These are phyloP conservation scores for Aspergillus carbonarius DNA, from an alignment of 2,329 filamentous ascomycete species.

Conservation along the genomic window DNA sequence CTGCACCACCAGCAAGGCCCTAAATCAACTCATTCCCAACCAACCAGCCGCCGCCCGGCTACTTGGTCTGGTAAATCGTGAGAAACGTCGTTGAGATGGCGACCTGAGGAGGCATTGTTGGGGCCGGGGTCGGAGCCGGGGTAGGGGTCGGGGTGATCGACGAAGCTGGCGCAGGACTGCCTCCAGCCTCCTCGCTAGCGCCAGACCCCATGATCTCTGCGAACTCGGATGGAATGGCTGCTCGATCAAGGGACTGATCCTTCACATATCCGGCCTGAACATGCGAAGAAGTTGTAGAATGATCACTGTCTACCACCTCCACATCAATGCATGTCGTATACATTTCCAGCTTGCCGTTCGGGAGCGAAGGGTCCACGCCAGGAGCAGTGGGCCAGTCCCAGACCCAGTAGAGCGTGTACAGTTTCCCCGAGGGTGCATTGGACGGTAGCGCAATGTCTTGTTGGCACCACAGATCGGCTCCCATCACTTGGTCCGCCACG, in stretches of 20 bases:
- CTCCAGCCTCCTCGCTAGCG: slow-evolving; percentile 7
- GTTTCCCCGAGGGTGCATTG: slow-evolving; percentile 60
- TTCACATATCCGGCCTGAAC: slow-evolving; percentile 24
- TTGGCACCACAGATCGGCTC: slow-evolving; percentile 72
- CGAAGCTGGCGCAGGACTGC: background rate
- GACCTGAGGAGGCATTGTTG: slow-evolving; percentile 12
- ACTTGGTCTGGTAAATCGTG: slow-evolving; percentile 23
- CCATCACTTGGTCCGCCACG: slow-evolving; percentile 52
- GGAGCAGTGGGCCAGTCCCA: slow-evolving; percentile 83
- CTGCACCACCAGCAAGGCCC: background rate
- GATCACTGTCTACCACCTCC: slow-evolving; percentile 33
- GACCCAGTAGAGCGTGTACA: slow-evolving; percentile 88
- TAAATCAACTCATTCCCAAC: background rate
- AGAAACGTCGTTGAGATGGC: slow-evolving; percentile 23
- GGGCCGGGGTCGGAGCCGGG: background rate
- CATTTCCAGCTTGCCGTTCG: slow-evolving; percentile 46
- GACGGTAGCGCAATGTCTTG: slow-evolving; percentile 73
- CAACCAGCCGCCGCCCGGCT: slow-evolving; percentile 7
- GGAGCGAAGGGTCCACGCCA: slow-evolving; percentile 33
- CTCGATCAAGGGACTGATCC: slow-evolving; percentile 39
- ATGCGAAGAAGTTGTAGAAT: slow-evolving; percentile 16
- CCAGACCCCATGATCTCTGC: slow-evolving; percentile 27
- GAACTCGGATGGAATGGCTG: slow-evolving; percentile 41
- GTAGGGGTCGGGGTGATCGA: background rate
- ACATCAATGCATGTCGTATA: slow-evolving; percentile 54